phyloP scores from a whole-genome alignment of 129 eudicot species.

The Mikania micrantha region DNA sequence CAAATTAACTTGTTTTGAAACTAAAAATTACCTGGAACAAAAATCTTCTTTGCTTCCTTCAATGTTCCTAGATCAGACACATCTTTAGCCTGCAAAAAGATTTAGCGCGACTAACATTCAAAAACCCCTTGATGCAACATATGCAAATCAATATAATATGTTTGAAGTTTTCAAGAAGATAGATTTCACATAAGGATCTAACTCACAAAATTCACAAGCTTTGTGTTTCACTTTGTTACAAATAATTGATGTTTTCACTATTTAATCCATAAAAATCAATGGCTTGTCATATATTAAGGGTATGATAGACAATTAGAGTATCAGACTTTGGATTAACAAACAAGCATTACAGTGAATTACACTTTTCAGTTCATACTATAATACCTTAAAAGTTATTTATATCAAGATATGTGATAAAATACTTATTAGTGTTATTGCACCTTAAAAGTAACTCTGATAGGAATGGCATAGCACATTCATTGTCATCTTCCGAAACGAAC shows the following conservation, averaged over 20 bases:
- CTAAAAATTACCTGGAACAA: constrained; percentile 66
- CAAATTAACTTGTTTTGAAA: neutral
- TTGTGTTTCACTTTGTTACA: neutral
- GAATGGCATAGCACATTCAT: neutral
- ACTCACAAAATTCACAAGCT: neutral
- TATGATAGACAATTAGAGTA: neutral
- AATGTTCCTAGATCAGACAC: constrained; percentile 78
- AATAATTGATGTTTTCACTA: neutral
- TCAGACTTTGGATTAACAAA: neutral
- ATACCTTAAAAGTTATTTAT: neutral
- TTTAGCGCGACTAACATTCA: constrained; percentile 2
- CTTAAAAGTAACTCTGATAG: neutral
- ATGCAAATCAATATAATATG: neutral
- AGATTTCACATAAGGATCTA: neutral
- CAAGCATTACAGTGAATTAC: neutral
- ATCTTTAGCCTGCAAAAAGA: constrained; percentile 64
- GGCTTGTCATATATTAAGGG: neutral
- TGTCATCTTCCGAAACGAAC: neutral
- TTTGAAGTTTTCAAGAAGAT: neutral
- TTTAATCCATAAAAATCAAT: neutral
- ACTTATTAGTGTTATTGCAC: neutral
- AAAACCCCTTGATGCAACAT: constrained; percentile 36
- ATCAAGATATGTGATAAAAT: neutral
- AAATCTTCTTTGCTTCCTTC: constrained; percentile 77
- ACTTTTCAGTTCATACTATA: neutral